These are phyloP conservation scores for Auriscalpium microsporum DNA, from an alignment of 768 basidiomycete genomes.

Conservation along the genomic window DNA sequence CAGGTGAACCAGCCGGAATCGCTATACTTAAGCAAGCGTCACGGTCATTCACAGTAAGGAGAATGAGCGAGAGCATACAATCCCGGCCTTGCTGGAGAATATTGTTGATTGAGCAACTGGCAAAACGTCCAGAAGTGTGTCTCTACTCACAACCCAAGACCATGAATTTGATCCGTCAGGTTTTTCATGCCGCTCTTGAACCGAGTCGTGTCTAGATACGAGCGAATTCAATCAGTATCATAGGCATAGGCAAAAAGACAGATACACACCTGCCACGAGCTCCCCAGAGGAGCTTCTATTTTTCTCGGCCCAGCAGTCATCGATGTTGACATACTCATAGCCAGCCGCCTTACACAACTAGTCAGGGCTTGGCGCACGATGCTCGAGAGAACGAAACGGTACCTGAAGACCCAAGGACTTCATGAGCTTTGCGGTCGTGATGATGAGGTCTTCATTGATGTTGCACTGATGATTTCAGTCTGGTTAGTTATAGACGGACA, in stretches of 20 bases:
- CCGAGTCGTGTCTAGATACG: constrained; percentile 33
- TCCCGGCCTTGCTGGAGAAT: constrained; percentile 44
- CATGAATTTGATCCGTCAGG: constrained; percentile 47
- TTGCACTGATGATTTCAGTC: constrained; percentile 35
- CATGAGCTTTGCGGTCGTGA: constrained; percentile 42
- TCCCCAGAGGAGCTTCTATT: constrained; percentile 40
- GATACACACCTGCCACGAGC: constrained; percentile 45
- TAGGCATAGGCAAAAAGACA: not conserved
- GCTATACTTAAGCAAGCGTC: constrained; percentile 37
- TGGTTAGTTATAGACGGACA: not conserved
- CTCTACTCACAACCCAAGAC: constrained; percentile 43
- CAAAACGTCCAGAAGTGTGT: not conserved
- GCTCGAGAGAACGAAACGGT: not conserved
- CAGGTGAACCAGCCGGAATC: constrained; percentile 67
- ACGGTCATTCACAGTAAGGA: not conserved
- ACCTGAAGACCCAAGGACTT: constrained; percentile 44
- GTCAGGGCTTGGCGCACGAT: constrained; percentile 24
- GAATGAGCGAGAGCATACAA: constrained; percentile 31
- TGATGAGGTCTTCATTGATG: constrained; percentile 45
- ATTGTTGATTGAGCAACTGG: not conserved
- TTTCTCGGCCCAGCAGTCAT: constrained; percentile 60
- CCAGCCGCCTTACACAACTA: constrained; percentile 28
- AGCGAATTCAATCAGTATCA: not conserved
- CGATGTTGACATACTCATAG: constrained; percentile 51
- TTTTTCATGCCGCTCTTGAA: constrained; percentile 54